Conservation (phyloP, 768 basidiomycete genomes). For the Phaeotremella skinneri region DNA sequence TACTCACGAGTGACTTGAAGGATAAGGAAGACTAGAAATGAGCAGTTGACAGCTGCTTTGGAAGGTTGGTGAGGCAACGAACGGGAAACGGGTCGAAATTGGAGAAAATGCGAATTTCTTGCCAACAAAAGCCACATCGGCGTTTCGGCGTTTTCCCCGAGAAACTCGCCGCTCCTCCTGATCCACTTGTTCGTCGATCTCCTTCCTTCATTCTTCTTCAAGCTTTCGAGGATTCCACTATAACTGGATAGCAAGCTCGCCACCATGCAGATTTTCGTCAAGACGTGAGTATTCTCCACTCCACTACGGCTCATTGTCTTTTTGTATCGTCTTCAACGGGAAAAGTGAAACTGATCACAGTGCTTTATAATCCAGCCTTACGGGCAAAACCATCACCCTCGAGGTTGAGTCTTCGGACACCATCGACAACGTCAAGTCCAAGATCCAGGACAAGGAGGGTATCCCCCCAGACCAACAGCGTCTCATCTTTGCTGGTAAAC, state of each 20-base stretch:
- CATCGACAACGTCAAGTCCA: slow-evolving; percentile 96
- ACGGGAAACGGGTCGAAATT: neutral
- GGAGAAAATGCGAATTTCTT: neutral
- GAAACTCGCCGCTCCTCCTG: neutral
- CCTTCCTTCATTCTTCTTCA: slow-evolving; percentile 18
- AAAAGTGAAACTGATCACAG: too few species aligned
- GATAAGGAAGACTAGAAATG: neutral
- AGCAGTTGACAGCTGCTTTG: neutral
- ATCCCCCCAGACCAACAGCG: slow-evolving; percentile 78
- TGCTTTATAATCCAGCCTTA: slow-evolving; percentile 63
- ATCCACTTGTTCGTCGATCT: neutral
- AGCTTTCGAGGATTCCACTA: slow-evolving; percentile 35
- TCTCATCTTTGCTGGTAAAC: slow-evolving; percentile 98
- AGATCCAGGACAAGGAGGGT: slow-evolving; percentile 98
- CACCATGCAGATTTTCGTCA: slow-evolving; percentile 96
- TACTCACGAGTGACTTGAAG: slow-evolving; percentile 2
- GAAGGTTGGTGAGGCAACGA: neutral
- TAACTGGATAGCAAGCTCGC: slow-evolving; percentile 28
- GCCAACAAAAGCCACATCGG: neutral
- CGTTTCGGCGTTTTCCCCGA: neutral
- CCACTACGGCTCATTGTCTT: neutral
- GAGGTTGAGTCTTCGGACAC: slow-evolving; percentile 97
- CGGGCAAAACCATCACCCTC: slow-evolving; percentile 98
- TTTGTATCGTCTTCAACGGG: too few species aligned
- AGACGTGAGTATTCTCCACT: slow-evolving; percentile 64